Conservation (phyloP, 345 rosid genomes). For the Populus alba region DNA sequence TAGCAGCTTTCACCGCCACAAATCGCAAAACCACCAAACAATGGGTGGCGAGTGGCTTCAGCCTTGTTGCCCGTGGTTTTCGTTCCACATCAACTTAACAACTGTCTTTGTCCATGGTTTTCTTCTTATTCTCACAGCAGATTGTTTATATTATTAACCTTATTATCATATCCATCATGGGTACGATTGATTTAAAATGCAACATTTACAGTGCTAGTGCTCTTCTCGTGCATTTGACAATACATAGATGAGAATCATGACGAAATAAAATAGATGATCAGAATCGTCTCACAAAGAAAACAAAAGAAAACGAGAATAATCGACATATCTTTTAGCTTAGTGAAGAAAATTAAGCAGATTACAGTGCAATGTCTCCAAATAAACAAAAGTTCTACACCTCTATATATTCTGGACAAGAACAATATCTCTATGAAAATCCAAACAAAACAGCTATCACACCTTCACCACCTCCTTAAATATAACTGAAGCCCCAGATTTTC, state of each 20-base stretch:
- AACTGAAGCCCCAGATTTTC: background rate
- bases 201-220: background rate
- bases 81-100: background rate
- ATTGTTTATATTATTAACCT: background rate
- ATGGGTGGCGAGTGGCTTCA: background rate
- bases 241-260: background rate
- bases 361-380: background rate
- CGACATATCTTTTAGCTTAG: background rate
- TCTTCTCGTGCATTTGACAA: background rate
- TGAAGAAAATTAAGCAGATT: background rate
- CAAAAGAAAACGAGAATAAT: background rate
- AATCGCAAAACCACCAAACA: background rate
- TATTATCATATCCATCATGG: background rate
- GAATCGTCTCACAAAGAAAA: background rate
- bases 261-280: background rate
- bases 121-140: too few relatives aligned
- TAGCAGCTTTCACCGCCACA: background rate
- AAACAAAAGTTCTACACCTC: background rate
- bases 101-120: background rate
- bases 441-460: background rate
- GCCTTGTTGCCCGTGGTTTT: background rate
- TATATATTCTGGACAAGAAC: background rate
- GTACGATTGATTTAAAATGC: background rate
- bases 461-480: background rate
- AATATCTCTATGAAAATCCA: background rate